Conservation (phyloP, 352 stramenopile species). For the Phytophthora chlamydospora region DNA sequence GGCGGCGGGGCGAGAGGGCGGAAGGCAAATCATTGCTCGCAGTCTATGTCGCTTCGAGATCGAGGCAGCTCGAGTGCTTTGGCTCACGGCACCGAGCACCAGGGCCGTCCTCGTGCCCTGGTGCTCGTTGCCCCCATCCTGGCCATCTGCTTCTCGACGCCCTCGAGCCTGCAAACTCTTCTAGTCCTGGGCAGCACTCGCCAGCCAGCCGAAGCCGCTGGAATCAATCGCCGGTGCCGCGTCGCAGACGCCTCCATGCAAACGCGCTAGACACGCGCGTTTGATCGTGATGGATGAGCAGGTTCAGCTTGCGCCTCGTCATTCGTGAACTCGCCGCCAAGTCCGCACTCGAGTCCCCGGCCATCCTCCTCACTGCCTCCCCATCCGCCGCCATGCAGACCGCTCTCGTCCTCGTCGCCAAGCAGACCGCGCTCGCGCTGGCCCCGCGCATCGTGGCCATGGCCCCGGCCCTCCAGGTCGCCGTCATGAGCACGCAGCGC, state of each 20-base stretch:
- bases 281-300: conserved; percentile 10
- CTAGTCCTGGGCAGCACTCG: too few relatives aligned
- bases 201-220: neutral
- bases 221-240: neutral
- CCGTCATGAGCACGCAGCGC: conserved; percentile 31
- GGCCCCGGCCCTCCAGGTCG: conserved; percentile 28
- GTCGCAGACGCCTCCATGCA: conserved; percentile 16
- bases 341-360: conserved; percentile 16
- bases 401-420: conserved; percentile 32
- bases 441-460: conserved; percentile 23
- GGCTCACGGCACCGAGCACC: too few relatives aligned
- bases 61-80: too few relatives aligned
- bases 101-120: too few relatives aligned
- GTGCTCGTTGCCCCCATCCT: too few relatives aligned
- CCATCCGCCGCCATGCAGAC: conserved; percentile 21
- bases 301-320: conserved; percentile 13
- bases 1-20: conserved; percentile 3
- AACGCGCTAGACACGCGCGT: conserved; percentile 29
- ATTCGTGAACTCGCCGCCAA: conserved; percentile 29
- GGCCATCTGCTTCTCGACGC: too few relatives aligned
- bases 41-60: neutral
- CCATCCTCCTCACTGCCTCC: conserved; percentile 20
- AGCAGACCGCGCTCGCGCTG: conserved; percentile 30
- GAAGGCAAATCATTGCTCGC: neutral
- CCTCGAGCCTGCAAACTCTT: too few relatives aligned